A percentile compares a stretch with the other conserved stretches of the same genome.
phyloP scores from a whole-genome alignment of 306 rosid genomes.

The Rubus idaeus region DNA sequence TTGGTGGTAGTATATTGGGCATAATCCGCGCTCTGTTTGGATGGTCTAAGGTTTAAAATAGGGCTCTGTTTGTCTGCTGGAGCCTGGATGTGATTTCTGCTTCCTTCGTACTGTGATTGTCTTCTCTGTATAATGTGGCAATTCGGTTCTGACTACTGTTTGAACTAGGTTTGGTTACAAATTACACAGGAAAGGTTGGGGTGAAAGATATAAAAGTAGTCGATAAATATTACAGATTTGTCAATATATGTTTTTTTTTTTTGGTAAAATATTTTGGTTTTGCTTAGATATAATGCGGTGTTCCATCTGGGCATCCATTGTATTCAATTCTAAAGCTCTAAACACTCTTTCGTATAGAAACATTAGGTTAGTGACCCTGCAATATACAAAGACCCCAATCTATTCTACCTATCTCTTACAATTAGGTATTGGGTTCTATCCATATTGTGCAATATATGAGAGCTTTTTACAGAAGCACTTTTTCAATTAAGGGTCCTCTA shows the following conservation, averaged over 20 bases:
- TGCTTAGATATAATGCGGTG: neutral
- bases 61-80: neutral
- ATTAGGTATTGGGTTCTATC: conserved; percentile 2
- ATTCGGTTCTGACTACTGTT: neutral
- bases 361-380: conserved; percentile 11
- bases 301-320: neutral
- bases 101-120: conserved; percentile 15
- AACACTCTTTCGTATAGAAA: neutral
- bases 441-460: neutral
- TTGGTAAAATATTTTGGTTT: neutral
- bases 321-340: conserved; percentile 1
- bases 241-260: neutral
- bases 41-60: conserved; percentile 44
- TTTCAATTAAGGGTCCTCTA: conserved; percentile 34
- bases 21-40: conserved; percentile 75
- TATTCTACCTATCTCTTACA: conserved; percentile 16
- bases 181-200: neutral
- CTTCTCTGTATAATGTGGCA: neutral
- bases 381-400: neutral
- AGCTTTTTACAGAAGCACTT: neutral
- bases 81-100: neutral
- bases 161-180: neutral
- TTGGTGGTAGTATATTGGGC: conserved; percentile 59
- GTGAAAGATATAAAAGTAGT: neutral
- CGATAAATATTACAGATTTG: neutral